These are phyloP conservation scores for Flaveria sonorensis DNA, from an alignment of 129 eudicot species.

Conservation along the genomic window DNA sequence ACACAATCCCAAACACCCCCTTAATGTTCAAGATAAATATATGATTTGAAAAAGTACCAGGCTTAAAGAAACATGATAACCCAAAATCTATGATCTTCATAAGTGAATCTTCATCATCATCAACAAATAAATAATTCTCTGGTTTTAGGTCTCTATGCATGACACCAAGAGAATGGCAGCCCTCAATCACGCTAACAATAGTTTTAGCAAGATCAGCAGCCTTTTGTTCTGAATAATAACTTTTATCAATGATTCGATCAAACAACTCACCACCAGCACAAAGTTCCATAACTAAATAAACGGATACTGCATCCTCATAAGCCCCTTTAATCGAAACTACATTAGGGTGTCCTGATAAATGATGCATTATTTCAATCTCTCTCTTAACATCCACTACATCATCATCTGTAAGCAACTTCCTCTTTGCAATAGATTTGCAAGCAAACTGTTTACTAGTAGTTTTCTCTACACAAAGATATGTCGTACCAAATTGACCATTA, in stretches of 20 bases:
- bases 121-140: constrained; percentile 69
- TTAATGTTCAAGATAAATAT: constrained; percentile 8
- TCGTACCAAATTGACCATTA: constrained; percentile 79
- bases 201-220: constrained; percentile 81
- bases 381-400: constrained; percentile 78
- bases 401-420: constrained; percentile 54
- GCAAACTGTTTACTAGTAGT: constrained; percentile 57
- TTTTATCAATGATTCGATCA: constrained; percentile 61
- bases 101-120: constrained; percentile 67
- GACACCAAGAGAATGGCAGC: constrained; percentile 77
- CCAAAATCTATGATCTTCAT: constrained; percentile 84
- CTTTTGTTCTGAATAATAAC: constrained; percentile 75
- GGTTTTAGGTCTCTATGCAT: constrained; percentile 94
- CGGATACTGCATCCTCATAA: constrained; percentile 78
- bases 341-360: constrained; percentile 63
- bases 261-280: constrained; percentile 83
- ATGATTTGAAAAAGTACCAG: constrained; percentile 47
- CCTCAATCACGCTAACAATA: constrained; percentile 65
- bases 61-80: constrained; percentile 67
- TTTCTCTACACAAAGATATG: constrained; percentile 66
- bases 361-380: constrained; percentile 86
- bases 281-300: constrained; percentile 78
- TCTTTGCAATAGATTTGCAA: constrained; percentile 78
- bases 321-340: constrained; percentile 67
- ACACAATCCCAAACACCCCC: neutral